Conservation (phyloP, 2,329 filamentous ascomycete species). For the Pestalotiopsis sp. region DNA sequence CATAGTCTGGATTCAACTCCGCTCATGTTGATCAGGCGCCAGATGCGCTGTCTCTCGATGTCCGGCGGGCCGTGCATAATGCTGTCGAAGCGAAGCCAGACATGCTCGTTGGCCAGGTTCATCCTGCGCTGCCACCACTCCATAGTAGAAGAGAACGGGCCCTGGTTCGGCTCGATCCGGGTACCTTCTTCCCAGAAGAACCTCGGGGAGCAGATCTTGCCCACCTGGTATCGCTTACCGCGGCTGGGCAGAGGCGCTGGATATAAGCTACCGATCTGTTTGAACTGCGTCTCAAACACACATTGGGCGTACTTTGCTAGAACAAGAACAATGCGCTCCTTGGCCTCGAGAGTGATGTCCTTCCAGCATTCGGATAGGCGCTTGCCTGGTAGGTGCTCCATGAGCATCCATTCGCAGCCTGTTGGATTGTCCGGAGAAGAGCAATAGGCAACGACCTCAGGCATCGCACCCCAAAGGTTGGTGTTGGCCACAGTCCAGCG, state of each 20-base stretch:
- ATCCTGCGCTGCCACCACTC: constrained; percentile 21
- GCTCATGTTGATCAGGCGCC: constrained; percentile 15
- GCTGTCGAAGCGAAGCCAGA: constrained; percentile 17
- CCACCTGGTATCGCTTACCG: constrained; percentile 17
- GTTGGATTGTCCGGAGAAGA: constrained; percentile 24
- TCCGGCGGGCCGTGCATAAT: background rate
- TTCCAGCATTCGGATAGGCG: constrained; percentile 30
- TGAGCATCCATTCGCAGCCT: constrained; percentile 35
- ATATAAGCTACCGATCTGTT: constrained; percentile 33
- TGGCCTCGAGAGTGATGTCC: constrained; percentile 20
- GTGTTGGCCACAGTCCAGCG: constrained; percentile 25
- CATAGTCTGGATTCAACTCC: background rate
- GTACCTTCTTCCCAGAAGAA: constrained; percentile 32
- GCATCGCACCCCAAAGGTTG: constrained; percentile 23
- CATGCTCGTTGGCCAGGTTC: constrained; percentile 22
- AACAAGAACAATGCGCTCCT: constrained; percentile 31
- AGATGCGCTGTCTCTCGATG: background rate
- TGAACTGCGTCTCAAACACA: constrained; percentile 21
- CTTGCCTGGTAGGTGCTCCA: constrained; percentile 27
- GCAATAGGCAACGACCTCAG: constrained; percentile 24
- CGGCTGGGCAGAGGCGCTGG: constrained; percentile 6
- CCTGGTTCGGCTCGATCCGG: constrained; percentile 15
- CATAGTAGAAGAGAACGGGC: constrained; percentile 21
- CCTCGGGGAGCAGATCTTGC: constrained; percentile 27
- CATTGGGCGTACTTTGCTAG: constrained; percentile 26